Base-by-base conservation (phyloP, 345 rosid species). In the Salix brachista region DNA sequence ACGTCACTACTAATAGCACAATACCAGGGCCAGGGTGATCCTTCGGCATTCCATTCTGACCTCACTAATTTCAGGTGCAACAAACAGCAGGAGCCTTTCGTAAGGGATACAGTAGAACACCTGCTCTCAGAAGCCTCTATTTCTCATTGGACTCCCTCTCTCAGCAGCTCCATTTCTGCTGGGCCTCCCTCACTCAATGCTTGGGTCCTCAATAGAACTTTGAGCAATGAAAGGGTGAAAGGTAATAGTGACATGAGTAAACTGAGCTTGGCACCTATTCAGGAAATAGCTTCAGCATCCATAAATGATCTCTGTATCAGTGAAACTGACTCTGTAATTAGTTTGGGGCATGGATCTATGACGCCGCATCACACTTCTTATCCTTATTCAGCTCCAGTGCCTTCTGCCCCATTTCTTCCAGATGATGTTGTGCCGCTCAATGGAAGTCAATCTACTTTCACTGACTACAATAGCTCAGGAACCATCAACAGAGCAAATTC, bases 321-420 rank as follows among this genome's bases (percentile, higher is more conserved):
- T 58, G 77, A 66, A 83, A 77, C 80, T 48, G 83, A 86, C 69
- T 78, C 85, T 64, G 71, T 72, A 36, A 13, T 44, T 25, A 50
- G 66, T 25, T 78, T 82, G 7, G 36, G 75, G 25, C 83, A 83
- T 65, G 85, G 67, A 73, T 79, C 83, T 42, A 25, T 50, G 28
- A 82, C 78, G 54, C 74, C 71, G 50, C 72, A 78, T 70, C 74
- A 71, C 75, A 68, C 84, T 65, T 67, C 83, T 64, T 85, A 89
- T 73, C 67, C 71, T 1, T 93, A 94, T 84, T 81, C 89, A 46
- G 83, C 89, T 66, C 93, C 93, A 37, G 67, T 78, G 37, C 99
- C 99, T 58, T 91, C 98, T 73, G 98, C 99, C 23, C 99, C 99
- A 11, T 85, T 90, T 66, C 85, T 96, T 70, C 97, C 99, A 42